phyloP scores from a whole-genome alignment of 2,329 filamentous ascomycete genomes.

The Orbilia javanica region DNA sequence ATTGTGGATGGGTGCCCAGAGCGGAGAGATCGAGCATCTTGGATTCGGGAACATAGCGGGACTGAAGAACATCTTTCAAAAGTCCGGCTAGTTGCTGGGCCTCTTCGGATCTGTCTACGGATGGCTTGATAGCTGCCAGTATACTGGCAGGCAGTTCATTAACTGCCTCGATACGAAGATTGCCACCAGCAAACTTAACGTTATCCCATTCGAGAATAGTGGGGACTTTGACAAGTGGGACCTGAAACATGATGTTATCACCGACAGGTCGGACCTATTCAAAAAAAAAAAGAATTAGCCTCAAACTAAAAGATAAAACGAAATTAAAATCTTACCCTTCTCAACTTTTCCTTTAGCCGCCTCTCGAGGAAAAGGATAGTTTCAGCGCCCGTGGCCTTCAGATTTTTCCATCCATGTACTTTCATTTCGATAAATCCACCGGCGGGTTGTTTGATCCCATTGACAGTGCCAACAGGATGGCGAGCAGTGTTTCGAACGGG shows the following conservation, averaged over 20 bases:
- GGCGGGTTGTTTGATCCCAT: conserved; percentile 74
- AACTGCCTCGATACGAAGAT: conserved; percentile 67
- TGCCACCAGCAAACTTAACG: conserved; percentile 76
- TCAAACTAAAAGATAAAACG: no score
- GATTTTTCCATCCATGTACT: conserved; percentile 62
- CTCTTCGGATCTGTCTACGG: conserved; percentile 44
- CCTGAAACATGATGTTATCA: conserved; percentile 77
- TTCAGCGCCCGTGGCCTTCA: conserved; percentile 60
- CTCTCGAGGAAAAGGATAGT: conserved; percentile 61
- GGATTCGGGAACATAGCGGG: conserved; percentile 77
- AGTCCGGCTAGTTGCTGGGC: conserved; percentile 67
- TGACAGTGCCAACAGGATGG: conserved; percentile 71
- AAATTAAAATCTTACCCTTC: conserved; percentile 83
- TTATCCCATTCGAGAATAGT: conserved; percentile 77
- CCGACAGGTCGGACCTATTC: conserved; percentile 79
- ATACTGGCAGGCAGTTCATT: conserved; percentile 57
- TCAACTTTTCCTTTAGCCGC: conserved; percentile 71
- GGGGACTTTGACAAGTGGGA: conserved; percentile 74
- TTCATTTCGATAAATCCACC: conserved; percentile 65
- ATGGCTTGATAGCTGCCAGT: conserved; percentile 62
- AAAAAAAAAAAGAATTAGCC: no score
- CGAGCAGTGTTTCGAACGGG: conserved; percentile 41
- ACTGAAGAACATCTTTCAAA: conserved; percentile 77
- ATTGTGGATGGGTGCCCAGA: conserved; percentile 78
- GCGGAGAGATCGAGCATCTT: conserved; percentile 88